Evolutionary conservation across 495 filamentous ascomycete species (phyloP).

Genomic region (Aspergillus bertholletiae): DNA sequence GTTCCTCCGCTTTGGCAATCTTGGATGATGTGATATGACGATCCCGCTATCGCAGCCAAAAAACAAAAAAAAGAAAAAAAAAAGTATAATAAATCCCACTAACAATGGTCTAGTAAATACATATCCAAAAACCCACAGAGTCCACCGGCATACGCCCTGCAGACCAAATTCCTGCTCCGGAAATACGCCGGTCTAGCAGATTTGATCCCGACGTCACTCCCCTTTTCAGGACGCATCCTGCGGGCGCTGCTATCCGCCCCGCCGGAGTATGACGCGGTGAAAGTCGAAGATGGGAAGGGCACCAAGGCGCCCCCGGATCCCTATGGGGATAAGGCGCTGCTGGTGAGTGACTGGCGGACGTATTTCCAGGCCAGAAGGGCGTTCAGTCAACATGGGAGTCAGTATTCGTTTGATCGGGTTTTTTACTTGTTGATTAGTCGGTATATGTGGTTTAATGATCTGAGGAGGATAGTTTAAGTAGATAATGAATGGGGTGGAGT

Average conservation of each 20-base stretch:
- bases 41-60: no score
- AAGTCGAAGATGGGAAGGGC: no score
- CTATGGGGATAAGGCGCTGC: slow-evolving; percentile 3
- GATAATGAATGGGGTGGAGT: background rate
- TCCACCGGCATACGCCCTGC: slow-evolving; percentile 2
- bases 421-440: slow-evolving; percentile 11
- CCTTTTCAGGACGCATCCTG: slow-evolving; percentile 4
- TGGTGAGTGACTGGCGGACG: slow-evolving; percentile 7
- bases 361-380: slow-evolving; percentile 4
- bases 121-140: background rate
- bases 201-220: slow-evolving; percentile 3
- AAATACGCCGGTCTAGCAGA: slow-evolving; percentile 4
- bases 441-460: slow-evolving; percentile 13
- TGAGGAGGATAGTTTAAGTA: background rate
- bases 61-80: no score
- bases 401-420: slow-evolving; percentile 9
- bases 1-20: no score
- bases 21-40: no score
- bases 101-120: slow-evolving; percentile 4
- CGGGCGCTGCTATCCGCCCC: background rate
- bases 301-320: background rate
- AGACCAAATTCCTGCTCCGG: slow-evolving; percentile 4
- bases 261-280: background rate
- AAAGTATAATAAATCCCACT: no score
- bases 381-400: slow-evolving; percentile 9